Percentiles rank a stretch among this genome's conserved stretches.
phyloP scores from a whole-genome alignment of 768 basidiomycete species.

The Russula lepida region DNA sequence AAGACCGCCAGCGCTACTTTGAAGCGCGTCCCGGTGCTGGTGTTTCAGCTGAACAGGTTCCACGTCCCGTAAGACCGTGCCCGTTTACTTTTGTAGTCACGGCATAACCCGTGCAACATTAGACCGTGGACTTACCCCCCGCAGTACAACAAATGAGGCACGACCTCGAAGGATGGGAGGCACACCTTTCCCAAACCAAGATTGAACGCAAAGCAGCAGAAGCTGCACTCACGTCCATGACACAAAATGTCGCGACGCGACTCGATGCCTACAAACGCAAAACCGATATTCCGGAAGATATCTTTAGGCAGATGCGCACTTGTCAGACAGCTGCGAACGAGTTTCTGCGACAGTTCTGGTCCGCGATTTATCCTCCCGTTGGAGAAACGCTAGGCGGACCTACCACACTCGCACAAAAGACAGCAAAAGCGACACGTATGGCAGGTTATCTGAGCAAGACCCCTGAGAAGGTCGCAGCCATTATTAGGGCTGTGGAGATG shows the following conservation, averaged over 20 bases:
- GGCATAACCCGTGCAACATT: constrained; percentile 8
- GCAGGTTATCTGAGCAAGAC: constrained; percentile 71
- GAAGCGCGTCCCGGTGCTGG: constrained; percentile 43
- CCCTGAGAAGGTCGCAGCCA: constrained; percentile 69
- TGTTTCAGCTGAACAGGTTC: constrained; percentile 19
- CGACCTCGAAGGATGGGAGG: constrained; percentile 49
- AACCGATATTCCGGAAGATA: constrained; percentile 69
- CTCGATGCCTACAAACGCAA: constrained; percentile 58
- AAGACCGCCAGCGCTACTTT: constrained; percentile 75
- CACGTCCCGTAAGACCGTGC: constrained; percentile 21
- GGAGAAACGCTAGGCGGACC: constrained; percentile 39
- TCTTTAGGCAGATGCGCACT: constrained; percentile 77
- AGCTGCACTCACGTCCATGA: constrained; percentile 64
- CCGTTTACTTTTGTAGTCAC: background rate
- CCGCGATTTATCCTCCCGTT: constrained; percentile 69
- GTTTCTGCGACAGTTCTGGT: constrained; percentile 95
- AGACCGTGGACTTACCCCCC: constrained; percentile 41
- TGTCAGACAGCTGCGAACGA: constrained; percentile 93
- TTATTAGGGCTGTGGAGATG: constrained; percentile 54
- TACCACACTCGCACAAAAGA: constrained; percentile 59
- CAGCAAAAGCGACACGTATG: constrained; percentile 82
- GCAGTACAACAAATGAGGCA: constrained; percentile 42
- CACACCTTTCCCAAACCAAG: constrained; percentile 52
- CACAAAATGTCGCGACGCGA: constrained; percentile 66
- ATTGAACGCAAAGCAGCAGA: constrained; percentile 62